Conservation (phyloP, 2,329 filamentous ascomycete species). For the Boeremia exigua region DNA sequence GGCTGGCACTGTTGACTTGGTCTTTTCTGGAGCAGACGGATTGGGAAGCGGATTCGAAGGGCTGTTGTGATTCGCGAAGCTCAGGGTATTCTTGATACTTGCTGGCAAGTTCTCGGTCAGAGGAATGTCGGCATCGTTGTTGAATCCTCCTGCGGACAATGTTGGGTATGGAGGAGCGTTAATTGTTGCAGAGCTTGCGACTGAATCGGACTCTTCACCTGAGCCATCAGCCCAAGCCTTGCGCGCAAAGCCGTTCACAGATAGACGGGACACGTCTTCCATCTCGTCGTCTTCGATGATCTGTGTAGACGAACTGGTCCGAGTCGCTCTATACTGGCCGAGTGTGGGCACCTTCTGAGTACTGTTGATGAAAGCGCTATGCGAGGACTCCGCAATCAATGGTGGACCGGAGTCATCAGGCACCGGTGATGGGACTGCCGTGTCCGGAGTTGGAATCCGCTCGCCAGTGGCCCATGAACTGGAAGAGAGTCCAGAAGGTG, state of each 20-base stretch:
- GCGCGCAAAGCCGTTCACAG: slow-evolving; percentile 10
- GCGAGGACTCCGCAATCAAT: slow-evolving; percentile 42
- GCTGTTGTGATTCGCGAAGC: slow-evolving; percentile 23
- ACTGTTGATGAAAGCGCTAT: slow-evolving; percentile 52
- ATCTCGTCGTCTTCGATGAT: slow-evolving; percentile 31
- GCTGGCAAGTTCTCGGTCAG: neutral
- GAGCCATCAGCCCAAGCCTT: slow-evolving; percentile 50
- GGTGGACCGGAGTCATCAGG: slow-evolving; percentile 13
- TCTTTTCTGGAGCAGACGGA: neutral
- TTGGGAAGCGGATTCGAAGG: neutral
- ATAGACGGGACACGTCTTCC: slow-evolving; percentile 28
- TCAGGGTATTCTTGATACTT: slow-evolving; percentile 18
- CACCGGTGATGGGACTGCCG: slow-evolving; percentile 16
- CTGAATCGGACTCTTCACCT: slow-evolving; percentile 39
- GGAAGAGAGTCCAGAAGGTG: slow-evolving; percentile 27
- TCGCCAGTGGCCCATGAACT: slow-evolving; percentile 27
- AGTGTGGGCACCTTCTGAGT: slow-evolving; percentile 49
- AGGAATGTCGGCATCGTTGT: neutral
- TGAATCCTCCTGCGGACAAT: neutral
- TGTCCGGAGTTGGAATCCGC: slow-evolving; percentile 23
- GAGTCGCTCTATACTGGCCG: slow-evolving; percentile 21
- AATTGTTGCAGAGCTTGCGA: slow-evolving; percentile 30
- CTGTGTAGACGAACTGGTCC: slow-evolving; percentile 8
- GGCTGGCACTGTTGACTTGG: neutral
- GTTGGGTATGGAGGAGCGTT: slow-evolving; percentile 15